Base-by-base conservation (phyloP, 352 stramenopile genomes). In the Phytophthora tentaculata region DNA sequence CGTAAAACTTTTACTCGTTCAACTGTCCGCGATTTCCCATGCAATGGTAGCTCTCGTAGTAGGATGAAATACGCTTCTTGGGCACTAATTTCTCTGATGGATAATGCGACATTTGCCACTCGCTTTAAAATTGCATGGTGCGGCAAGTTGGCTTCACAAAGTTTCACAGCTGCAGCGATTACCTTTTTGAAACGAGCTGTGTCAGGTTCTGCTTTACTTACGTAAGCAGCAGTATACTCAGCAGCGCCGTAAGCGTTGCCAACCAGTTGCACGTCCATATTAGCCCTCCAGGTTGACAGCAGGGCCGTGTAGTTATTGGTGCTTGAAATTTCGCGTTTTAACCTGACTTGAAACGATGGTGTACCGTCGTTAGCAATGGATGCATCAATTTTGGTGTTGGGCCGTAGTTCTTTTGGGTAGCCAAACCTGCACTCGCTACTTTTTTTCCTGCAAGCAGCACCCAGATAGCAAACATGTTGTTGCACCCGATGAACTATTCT, bases 221-320 rank as follows among this genome's bases (percentile, higher is more conserved):
- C 29, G 28, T 74, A 76, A 0, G 62, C 66, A 17, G 54, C 69
- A n/a, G 65, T 57, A 20, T 76, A 76, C 13, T 76, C 69, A 7
- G 61, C 69, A 5, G 55, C 58, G 3, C 73, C 64, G 17, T 80
- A 74, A 3, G 64, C 52, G 28, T 80, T 80, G 0, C 68, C 69
- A 16, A 80, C 62, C 1, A 56, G 24, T n/a, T 77, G 61, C 0
- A 77, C 32, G n/a, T 77, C 72, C 63, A 79, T 79, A n/a, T 79
- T 79, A 10, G 63, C 72, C 8, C 68, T 17, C 61, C 73, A 77
- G 1, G 17, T 50, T 35, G 17, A 49, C 0, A 56, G n/a, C 2
- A 70, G 41, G 26, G 35, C 5, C 0, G 16, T 57, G 17, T 67
- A 76, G n/a, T 72, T 72, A 32, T 69, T 72, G 2, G 48, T 74